A percentile compares a stretch with the other conserved stretches of the same genome.
Evolutionary conservation across 75 land plant genomes (phyloP).

Genomic region (Sequoiadendron giganteum): DNA sequence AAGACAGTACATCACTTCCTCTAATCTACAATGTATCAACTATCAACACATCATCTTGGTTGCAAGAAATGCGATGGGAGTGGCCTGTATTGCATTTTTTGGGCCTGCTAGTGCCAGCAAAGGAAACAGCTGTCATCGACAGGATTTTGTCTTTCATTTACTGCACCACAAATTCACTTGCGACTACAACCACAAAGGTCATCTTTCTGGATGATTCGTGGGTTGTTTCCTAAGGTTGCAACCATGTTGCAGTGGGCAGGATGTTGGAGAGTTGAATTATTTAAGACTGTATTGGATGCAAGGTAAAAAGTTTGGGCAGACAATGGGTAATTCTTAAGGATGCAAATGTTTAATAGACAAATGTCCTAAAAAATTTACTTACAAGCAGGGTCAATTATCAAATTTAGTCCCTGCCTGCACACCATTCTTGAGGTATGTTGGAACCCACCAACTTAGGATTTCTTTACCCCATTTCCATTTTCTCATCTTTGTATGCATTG

Average conservation of each 20-base stretch:
- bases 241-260: not conserved
- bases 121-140: not conserved
- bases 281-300: not conserved
- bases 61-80: not conserved
- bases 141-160: not conserved
- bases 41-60: not conserved
- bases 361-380: not conserved
- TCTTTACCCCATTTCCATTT: not conserved
- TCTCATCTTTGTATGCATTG: not conserved
- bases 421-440: not conserved
- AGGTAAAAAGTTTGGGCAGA: not conserved
- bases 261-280: not conserved
- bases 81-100: not conserved
- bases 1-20: too few species aligned
- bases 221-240: not conserved
- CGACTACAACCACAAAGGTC: not conserved
- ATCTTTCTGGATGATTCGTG: not conserved
- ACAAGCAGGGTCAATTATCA: not conserved
- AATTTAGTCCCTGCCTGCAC: not conserved
- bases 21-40: too few species aligned
- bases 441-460: not conserved
- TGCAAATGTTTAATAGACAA: not conserved
- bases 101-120: not conserved
- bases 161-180: not conserved
- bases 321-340: too few species aligned